Conservation (phyloP, 2,329 filamentous ascomycete genomes). For the Fusarium xylarioides region DNA sequence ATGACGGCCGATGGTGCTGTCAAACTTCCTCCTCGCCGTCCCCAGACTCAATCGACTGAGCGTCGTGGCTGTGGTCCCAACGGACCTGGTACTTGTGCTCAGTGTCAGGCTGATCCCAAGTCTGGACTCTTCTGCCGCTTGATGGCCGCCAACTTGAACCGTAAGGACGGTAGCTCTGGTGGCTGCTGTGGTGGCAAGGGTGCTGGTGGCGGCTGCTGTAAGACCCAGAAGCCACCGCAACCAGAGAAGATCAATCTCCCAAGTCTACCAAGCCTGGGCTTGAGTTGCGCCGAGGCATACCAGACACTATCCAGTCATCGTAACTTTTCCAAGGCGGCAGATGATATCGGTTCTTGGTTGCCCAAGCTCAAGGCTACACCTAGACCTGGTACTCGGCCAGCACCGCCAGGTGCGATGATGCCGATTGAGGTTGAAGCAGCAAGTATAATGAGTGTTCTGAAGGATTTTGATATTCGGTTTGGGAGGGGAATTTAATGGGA, state of each 20-base stretch:
- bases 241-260: conserved; percentile 48
- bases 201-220: conserved; percentile 72
- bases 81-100: conserved; percentile 80
- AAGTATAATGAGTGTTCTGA: conserved; percentile 86
- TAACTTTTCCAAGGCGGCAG: conserved; percentile 76
- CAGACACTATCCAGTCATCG: conserved; percentile 81
- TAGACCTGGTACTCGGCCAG: conserved; percentile 42
- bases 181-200: conserved; percentile 73
- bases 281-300: conserved; percentile 81
- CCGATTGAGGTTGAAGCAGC: conserved; percentile 84
- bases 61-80: conserved; percentile 66
- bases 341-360: conserved; percentile 80
- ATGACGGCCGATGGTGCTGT: conserved; percentile 68
- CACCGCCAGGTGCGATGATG: conserved; percentile 53
- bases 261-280: conserved; percentile 60
- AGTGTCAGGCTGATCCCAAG: conserved; percentile 80
- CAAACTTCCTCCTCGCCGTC: conserved; percentile 63
- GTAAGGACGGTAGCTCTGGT: conserved; percentile 49
- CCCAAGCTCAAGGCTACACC: conserved; percentile 74
- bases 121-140: conserved; percentile 86
- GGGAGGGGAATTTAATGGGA: conserved; percentile 53
- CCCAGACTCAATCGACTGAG: conserved; percentile 44
- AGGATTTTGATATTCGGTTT: conserved; percentile 81
- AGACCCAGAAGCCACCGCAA: conserved; percentile 46
- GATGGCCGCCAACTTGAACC: conserved; percentile 72